Conservation (phyloP, 345 rosid species). For the Clausena lansium region DNA sequence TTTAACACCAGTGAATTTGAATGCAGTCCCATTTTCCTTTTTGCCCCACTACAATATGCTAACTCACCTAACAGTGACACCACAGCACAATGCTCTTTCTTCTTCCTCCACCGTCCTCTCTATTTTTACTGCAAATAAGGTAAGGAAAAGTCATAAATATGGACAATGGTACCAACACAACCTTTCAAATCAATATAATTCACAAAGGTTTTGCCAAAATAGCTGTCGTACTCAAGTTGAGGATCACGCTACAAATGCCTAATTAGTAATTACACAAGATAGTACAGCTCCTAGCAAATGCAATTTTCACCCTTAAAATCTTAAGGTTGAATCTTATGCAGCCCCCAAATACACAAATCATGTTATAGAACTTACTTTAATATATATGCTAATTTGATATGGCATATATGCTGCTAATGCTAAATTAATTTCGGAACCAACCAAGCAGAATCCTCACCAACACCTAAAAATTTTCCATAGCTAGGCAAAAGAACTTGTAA, state of each 20-base stretch:
- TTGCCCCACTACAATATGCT: background rate
- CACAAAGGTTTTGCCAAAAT: background rate
- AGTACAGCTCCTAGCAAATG: background rate
- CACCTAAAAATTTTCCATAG: background rate
- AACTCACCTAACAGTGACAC: background rate
- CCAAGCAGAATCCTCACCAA: background rate
- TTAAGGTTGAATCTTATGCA: background rate
- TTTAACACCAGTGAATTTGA: background rate
- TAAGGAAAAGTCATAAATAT: background rate
- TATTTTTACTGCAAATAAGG: background rate
- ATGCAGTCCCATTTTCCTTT: background rate
- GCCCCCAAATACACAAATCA: no score
- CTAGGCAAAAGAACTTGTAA: background rate
- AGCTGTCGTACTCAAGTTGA: background rate
- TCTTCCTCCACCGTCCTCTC: background rate
- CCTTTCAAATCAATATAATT: conserved; percentile 11
- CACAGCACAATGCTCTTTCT: background rate
- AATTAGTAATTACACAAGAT: background rate
- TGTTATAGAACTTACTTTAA: no score
- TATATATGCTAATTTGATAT: background rate
- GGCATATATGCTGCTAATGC: background rate
- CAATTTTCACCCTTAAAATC: background rate
- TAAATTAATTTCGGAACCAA: background rate
- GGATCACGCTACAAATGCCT: background rate
- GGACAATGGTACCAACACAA: background rate